Base-by-base conservation (phyloP, 2,329 filamentous ascomycete genomes). In the Ramularia endophylla region DNA sequence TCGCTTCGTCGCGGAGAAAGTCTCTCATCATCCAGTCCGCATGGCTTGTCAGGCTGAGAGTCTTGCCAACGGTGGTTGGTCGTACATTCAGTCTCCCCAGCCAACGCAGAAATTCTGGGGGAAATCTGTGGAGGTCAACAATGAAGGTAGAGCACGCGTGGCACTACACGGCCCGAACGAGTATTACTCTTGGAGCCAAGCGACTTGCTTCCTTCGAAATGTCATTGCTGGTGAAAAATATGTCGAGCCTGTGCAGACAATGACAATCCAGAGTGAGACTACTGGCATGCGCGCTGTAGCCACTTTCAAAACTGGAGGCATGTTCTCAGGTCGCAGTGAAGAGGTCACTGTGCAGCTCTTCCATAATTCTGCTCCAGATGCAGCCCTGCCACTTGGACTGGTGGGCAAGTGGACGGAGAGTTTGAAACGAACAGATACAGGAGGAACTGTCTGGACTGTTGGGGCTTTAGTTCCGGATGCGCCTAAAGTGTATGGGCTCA, bases 151-250 rank as follows among this genome's bases (percentile, higher is more conserved):
- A 18, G 81, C 87, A 3, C 79, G 89, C 36, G 73, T 95, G 28
- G 79, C 81, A 28, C 69, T 98, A 19, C 81, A 92, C 59, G 74
- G 76, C 6, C 41, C 50, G 2, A 77, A 71, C 1, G 90, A 97
- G 61, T 75, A 80, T 46, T 98, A 90, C 68, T 89, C 82, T 54
- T 98, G 88, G 87, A 83, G 77, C 33, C 75, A 87, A 13, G 87
- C 90, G 1, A 95, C 87, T 4, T 87, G 85, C 51, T 97, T 95
- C 66, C 68, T 98, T 40, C 81, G 92, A 35, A 98, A 98, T 61
- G 87, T 98, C 38, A 94, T 98, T 41, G 90, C 94, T 56, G 92
- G 92, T 28, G 92, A 98, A 65, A 98, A 97, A 66, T 98, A 98
- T 60, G 81, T 97, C 9, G 92, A 98, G 66, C 92, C 92, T 0